These are phyloP conservation scores for Combretum micranthum DNA, from an alignment of 345 rosid genomes.

Conservation along the genomic window DNA sequence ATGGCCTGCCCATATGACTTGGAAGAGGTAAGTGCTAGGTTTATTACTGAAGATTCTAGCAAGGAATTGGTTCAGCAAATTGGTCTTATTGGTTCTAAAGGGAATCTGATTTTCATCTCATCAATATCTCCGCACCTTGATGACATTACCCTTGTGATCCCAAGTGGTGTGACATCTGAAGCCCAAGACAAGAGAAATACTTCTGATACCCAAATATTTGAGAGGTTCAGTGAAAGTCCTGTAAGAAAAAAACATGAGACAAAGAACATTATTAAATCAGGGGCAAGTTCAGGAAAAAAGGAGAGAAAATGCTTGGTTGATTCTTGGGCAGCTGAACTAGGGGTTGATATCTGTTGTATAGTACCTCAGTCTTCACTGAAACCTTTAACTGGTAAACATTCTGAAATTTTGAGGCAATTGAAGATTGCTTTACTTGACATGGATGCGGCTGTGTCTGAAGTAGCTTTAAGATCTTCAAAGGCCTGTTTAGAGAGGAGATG, in stretches of 20 bases:
- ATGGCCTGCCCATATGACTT: conserved; percentile 52
- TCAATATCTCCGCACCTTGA: conserved; percentile 37
- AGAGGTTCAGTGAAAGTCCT: conserved; percentile 5
- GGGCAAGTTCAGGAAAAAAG: conserved; percentile 33
- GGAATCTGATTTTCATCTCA: conserved; percentile 58
- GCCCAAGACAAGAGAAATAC: conserved; percentile 25
- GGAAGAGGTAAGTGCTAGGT: conserved; percentile 64
- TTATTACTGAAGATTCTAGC: conserved; percentile 72
- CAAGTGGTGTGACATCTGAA: conserved; percentile 24
- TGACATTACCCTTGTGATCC: conserved; percentile 35
- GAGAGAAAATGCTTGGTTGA: conserved; percentile 27
- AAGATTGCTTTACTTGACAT: conserved; percentile 87
- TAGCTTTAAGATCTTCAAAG: conserved; percentile 65
- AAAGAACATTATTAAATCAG: conserved; percentile 18
- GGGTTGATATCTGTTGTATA: conserved; percentile 41
- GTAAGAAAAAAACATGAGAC: conserved; percentile 26
- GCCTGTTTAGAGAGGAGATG: conserved; percentile 48
- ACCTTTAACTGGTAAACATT: conserved; percentile 57
- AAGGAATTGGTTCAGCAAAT: conserved; percentile 75
- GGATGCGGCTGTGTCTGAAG: conserved; percentile 82
- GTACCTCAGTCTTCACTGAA: conserved; percentile 72
- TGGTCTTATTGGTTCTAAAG: conserved; percentile 79
- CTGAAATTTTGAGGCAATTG: conserved; percentile 42
- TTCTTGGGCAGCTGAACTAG: conserved; percentile 14
- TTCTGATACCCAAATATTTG: conserved; percentile 10